A percentile compares a stretch with the other conserved stretches of the same genome.
Evolutionary conservation across 148 eudicot genomes (phyloP).

Genomic region (Oxyria digyna): DNA sequence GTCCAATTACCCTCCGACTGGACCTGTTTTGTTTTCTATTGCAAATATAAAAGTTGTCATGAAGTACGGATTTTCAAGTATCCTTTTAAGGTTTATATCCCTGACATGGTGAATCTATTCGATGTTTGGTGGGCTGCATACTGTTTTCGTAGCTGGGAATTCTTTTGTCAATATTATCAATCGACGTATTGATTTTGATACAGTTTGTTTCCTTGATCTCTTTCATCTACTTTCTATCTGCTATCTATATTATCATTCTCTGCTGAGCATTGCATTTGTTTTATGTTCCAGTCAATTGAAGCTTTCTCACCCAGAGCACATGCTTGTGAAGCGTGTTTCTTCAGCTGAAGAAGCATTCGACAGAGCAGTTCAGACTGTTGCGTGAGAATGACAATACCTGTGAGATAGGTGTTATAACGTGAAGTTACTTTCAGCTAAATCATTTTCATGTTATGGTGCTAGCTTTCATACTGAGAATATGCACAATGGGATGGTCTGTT

Average conservation of each 20-base stretch:
- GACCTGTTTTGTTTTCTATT: not conserved
- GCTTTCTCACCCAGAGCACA: slow-evolving; percentile 63
- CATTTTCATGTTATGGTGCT: too few species aligned
- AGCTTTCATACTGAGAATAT: too few species aligned
- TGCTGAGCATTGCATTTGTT: not conserved
- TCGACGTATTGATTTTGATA: not conserved
- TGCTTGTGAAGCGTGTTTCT: slow-evolving; percentile 50
- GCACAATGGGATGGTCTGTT: too few species aligned
- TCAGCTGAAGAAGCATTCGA: slow-evolving; percentile 69
- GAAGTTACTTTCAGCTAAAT: too few species aligned
- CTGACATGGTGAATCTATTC: too few species aligned
- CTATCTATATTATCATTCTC: not conserved
- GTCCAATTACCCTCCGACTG: not conserved
- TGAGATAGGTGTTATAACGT: too few species aligned
- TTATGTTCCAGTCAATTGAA: slow-evolving; percentile 58
- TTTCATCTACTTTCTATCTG: not conserved
- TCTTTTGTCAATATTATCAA: not conserved
- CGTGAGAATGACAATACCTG: slow-evolving; percentile 25
- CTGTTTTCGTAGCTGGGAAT: too few species aligned
- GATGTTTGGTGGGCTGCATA: too few species aligned
- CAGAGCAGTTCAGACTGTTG: slow-evolving; percentile 60
- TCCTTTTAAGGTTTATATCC: too few species aligned
- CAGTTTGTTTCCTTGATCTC: too few species aligned
- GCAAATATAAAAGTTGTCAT: not conserved
- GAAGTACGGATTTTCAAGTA: not conserved